Conservation (phyloP, 1,284 basidiomycete genomes). For the Schizophyllum amplum region DNA sequence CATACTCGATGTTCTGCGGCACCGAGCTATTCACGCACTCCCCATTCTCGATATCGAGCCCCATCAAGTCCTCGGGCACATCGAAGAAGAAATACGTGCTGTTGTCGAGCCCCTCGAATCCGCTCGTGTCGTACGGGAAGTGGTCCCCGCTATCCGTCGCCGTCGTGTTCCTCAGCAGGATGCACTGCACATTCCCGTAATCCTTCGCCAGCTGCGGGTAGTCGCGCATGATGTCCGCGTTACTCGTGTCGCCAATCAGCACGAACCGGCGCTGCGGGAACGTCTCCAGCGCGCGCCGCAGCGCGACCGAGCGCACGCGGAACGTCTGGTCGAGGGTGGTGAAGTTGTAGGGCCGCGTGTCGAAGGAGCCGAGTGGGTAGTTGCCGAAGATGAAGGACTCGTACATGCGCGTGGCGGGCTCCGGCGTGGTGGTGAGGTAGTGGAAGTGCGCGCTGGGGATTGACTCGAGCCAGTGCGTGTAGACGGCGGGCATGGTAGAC, state of each 20-base stretch:
- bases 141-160: conserved; percentile 24
- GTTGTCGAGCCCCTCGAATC: conserved; percentile 21
- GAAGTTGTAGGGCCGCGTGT: conserved; percentile 25
- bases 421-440: conserved; percentile 26
- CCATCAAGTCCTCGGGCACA: conserved; percentile 6
- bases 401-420: conserved; percentile 23
- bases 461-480: conserved; percentile 18
- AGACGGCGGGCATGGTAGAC: conserved; percentile 21
- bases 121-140: conserved; percentile 22
- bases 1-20: conserved; percentile 9
- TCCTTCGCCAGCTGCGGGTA: conserved; percentile 22
- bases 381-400: conserved; percentile 22
- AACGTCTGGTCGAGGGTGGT: conserved; percentile 21
- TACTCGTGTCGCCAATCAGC: conserved; percentile 23
- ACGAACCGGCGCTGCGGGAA: conserved; percentile 24
- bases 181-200: conserved; percentile 22
- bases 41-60: conserved; percentile 6
- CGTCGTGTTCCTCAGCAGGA: conserved; percentile 24
- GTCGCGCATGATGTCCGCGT: conserved; percentile 22
- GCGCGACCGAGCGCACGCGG: conserved; percentile 20
- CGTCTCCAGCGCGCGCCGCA: conserved; percentile 23
- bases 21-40: conserved; percentile 8
- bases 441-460: conserved; percentile 22
- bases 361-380: conserved; percentile 23
- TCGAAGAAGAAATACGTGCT: conserved; percentile 22